Percentiles rank a stretch among this genome's conserved stretches.
These are phyloP conservation scores for Fusarium nanum DNA, from an alignment of 2,329 filamentous ascomycete genomes.

Conservation along the genomic window DNA sequence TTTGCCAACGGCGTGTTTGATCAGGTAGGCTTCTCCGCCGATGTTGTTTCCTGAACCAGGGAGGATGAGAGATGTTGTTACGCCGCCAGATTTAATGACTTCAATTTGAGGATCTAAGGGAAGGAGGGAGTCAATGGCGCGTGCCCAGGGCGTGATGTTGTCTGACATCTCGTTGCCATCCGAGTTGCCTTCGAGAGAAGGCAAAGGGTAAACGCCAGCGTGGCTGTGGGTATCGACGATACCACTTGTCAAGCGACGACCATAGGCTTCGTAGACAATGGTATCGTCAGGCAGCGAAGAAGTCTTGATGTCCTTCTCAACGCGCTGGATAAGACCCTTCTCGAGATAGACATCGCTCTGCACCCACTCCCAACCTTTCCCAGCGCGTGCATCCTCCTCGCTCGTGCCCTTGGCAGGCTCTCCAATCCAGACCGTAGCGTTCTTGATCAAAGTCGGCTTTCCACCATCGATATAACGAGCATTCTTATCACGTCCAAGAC, in stretches of 20 bases:
- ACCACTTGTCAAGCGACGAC: conserved; percentile 71
- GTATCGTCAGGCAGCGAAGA: conserved; percentile 59
- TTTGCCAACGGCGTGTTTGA: conserved; percentile 74
- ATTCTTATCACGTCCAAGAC: conserved; percentile 67
- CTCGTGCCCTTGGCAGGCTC: conserved; percentile 65
- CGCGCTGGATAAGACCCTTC: conserved; percentile 68
- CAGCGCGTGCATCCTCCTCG: conserved; percentile 64
- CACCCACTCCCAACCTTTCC: conserved; percentile 71
- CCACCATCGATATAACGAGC: conserved; percentile 69
- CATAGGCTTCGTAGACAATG: conserved; percentile 67
- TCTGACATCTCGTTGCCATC: conserved; percentile 73
- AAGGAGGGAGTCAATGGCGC: conserved; percentile 73
- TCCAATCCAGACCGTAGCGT: conserved; percentile 74
- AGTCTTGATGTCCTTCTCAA: conserved; percentile 58
- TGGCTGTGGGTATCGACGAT: conserved; percentile 81
- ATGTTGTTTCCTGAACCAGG: conserved; percentile 80
- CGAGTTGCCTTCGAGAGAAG: conserved; percentile 62
- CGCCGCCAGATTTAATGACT: conserved; percentile 78
- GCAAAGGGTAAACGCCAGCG: conserved; percentile 69
- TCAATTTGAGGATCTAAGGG: conserved; percentile 73
- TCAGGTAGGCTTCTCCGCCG: conserved; percentile 75
- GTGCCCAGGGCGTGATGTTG: conserved; percentile 75
- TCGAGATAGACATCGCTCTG: conserved; percentile 70
- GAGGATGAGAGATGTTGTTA: conserved; percentile 74
- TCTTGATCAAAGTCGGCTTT: conserved; percentile 71